Evolutionary conservation across 2,329 filamentous ascomycete genomes (phyloP).

Genomic region (Tolypocladium pustulatum): DNA sequence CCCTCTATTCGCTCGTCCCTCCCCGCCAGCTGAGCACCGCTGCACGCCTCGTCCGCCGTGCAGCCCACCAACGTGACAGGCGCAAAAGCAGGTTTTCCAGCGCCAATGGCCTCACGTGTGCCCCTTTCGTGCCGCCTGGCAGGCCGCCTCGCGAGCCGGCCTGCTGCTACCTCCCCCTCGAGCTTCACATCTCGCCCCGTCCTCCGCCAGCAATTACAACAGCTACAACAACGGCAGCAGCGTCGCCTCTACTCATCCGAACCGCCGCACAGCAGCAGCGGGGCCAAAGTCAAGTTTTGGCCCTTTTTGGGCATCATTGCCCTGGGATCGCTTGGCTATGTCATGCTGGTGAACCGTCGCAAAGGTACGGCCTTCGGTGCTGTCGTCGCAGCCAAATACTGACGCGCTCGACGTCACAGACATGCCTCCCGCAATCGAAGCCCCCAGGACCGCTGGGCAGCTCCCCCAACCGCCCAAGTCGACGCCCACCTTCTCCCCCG

Average conservation of each 20-base stretch:
- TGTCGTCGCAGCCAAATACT: neutral
- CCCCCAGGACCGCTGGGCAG: constrained; percentile 28
- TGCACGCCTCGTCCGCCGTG: neutral
- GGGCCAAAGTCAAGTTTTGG: constrained; percentile 42
- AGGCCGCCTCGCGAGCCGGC: constrained; percentile 9
- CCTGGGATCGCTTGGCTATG: constrained; percentile 37
- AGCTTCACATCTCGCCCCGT: constrained; percentile 7
- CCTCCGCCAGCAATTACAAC: constrained; percentile 3
- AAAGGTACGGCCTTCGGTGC: constrained; percentile 27
- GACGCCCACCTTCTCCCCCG: constrained; percentile 59
- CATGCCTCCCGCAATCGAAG: constrained; percentile 25
- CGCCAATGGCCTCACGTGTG: constrained; percentile 21
- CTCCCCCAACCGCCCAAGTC: constrained; percentile 41
- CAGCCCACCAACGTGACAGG: neutral
- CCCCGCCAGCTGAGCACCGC: neutral
- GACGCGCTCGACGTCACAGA: constrained; percentile 15
- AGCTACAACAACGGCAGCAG: neutral
- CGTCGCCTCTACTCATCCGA: constrained; percentile 31
- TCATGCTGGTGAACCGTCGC: constrained; percentile 37
- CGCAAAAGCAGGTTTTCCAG: neutral
- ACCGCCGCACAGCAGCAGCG: constrained; percentile 21
- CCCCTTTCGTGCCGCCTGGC: constrained; percentile 14
- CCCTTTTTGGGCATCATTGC: constrained; percentile 42
- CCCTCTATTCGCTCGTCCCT: neutral
- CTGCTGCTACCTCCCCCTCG: constrained; percentile 1